A percentile compares a stretch with the other conserved stretches of the same genome.
phyloP scores from a whole-genome alignment of 192 early-diverging fungal species.

The Backusella liffmaniae region DNA sequence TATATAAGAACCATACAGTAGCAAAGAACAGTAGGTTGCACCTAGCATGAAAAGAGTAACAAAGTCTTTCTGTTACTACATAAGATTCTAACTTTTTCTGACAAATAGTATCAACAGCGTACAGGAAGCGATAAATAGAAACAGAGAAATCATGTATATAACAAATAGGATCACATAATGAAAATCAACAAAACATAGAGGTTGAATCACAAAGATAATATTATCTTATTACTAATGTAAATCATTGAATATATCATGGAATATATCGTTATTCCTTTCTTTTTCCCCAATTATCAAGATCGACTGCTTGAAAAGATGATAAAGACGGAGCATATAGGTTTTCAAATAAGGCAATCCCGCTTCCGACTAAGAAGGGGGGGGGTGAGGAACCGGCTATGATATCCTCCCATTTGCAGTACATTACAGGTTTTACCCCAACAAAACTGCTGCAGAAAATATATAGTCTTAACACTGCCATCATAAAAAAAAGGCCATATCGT shows the following conservation, averaged over 20 bases:
- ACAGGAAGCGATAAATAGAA: background rate
- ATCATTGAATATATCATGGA: background rate
- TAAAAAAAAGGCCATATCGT: background rate
- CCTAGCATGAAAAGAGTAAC: background rate
- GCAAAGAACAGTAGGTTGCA: background rate
- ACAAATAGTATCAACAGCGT: background rate
- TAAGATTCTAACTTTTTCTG: background rate
- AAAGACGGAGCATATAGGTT: background rate
- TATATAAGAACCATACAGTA: background rate
- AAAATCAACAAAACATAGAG: no score
- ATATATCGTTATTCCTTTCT: background rate
- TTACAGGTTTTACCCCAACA: background rate
- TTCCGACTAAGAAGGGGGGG: background rate
- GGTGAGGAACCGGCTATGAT: background rate
- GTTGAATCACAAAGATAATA: no score
- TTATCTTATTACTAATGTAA: background rate
- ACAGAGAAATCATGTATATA: background rate
- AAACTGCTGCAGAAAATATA: background rate
- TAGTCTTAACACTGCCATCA: background rate
- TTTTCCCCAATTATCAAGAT: background rate
- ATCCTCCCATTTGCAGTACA: background rate
- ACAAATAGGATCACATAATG: no score
- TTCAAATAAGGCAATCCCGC: background rate
- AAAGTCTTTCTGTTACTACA: background rate
- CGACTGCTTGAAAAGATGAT: background rate